phyloP scores from a whole-genome alignment of 2,329 filamentous ascomycete genomes.

The Colletotrichum sp. region DNA sequence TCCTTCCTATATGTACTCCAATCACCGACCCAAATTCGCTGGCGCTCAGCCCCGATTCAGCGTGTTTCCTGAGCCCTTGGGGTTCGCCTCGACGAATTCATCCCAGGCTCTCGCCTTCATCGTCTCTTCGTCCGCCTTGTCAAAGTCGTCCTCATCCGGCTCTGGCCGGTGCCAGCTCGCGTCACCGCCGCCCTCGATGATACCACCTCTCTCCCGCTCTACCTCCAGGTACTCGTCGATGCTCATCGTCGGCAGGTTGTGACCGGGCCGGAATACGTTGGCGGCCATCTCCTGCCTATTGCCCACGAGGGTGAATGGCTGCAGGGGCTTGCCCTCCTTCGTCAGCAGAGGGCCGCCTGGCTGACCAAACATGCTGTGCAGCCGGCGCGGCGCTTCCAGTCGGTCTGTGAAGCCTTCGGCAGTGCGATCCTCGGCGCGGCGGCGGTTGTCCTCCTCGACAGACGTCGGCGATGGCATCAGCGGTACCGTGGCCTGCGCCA shows the following conservation, averaged over 20 bases:
- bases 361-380: constrained; percentile 49
- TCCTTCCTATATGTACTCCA: constrained; percentile 1
- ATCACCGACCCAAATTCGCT: background rate
- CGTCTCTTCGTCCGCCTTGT: constrained; percentile 87
- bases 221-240: constrained; percentile 98
- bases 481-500: constrained; percentile 73
- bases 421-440: constrained; percentile 33
- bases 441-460: constrained; percentile 51
- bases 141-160: constrained; percentile 87
- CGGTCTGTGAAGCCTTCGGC: constrained; percentile 71
- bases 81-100: constrained; percentile 89
- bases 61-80: constrained; percentile 82
- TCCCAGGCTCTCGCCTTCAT: constrained; percentile 96
- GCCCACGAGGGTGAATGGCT: constrained; percentile 87
- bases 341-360: constrained; percentile 75
- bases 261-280: constrained; percentile 87
- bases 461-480: constrained; percentile 47
- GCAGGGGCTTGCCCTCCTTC: constrained; percentile 80
- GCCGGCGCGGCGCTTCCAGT: constrained; percentile 68
- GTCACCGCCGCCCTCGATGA: constrained; percentile 89
- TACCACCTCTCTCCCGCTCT: constrained; percentile 81
- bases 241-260: constrained; percentile 95
- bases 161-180: constrained; percentile 71
- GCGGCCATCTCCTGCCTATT: constrained; percentile 76
- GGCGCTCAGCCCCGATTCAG: constrained; percentile 72